Percentiles rank a stretch among this genome's conserved stretches.
These are phyloP conservation scores for Cystobasidium onofrii DNA, from an alignment of 768 basidiomycete genomes.

Conservation along the genomic window DNA sequence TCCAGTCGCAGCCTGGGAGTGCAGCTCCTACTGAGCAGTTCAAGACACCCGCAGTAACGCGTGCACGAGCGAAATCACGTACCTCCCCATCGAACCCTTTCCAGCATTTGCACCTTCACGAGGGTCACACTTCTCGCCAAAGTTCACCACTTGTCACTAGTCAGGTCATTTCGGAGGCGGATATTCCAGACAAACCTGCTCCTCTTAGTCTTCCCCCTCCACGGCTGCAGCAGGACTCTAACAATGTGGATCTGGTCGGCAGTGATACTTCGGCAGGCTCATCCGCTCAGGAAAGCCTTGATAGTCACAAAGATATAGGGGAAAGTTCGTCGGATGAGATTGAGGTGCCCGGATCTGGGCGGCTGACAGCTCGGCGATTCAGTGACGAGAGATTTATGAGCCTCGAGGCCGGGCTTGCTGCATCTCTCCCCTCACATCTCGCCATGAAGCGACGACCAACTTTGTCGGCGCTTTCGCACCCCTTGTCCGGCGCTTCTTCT, in stretches of 20 bases:
- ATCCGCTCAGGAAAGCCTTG: background rate
- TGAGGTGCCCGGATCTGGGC: background rate
- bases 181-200: background rate
- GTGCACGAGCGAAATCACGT: background rate
- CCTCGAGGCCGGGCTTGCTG: background rate
- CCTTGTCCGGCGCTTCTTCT: background rate
- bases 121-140: conserved; percentile 5
- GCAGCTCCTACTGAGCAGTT: background rate
- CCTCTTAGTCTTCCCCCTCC: conserved; percentile 10
- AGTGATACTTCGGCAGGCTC: conserved; percentile 18
- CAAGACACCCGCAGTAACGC: background rate
- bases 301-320: background rate
- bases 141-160: conserved; percentile 16
- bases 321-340: background rate
- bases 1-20: background rate
- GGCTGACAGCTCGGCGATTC: background rate
- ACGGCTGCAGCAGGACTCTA: background rate
- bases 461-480: background rate
- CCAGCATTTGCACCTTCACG: background rate
- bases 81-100: conserved; percentile 16
- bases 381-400: background rate
- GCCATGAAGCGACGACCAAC: background rate
- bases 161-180: conserved; percentile 22
- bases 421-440: background rate
- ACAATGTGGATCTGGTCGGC: conserved; percentile 24